Percentiles rank a stretch among this genome's conserved stretches.
Evolutionary conservation across 2,329 filamentous ascomycete species (phyloP).

Genomic region (Didymella pomorum): DNA sequence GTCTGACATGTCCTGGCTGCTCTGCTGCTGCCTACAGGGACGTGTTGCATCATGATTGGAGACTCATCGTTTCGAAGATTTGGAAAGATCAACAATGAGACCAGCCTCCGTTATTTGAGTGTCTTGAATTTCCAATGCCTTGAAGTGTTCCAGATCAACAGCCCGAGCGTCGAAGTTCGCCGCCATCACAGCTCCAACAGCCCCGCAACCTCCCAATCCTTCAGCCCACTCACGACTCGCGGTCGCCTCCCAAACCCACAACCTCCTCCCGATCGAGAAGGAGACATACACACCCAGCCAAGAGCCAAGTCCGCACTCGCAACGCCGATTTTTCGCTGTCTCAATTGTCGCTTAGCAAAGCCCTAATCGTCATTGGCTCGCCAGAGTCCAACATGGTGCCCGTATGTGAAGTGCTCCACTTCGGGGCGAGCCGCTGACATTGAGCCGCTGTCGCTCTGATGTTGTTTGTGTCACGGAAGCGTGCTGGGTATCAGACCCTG

Average conservation of each 20-base stretch:
- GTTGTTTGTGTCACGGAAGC: slow-evolving; percentile 16
- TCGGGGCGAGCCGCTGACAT: slow-evolving; percentile 13
- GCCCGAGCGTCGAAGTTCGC: background rate
- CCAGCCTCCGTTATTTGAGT: background rate
- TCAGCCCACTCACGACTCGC: background rate
- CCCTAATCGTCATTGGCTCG: slow-evolving; percentile 26
- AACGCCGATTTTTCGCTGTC: slow-evolving; percentile 4
- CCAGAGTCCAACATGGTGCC: slow-evolving; percentile 31
- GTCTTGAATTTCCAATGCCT: background rate
- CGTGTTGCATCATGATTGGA: background rate
- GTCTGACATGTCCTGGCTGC: background rate
- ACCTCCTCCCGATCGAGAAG: slow-evolving; percentile 2
- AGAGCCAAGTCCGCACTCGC: slow-evolving; percentile 18
- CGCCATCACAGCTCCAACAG: background rate
- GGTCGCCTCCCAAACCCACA: background rate
- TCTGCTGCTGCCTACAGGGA: background rate
- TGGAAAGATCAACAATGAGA: background rate
- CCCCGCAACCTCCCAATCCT: background rate
- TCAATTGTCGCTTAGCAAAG: slow-evolving; percentile 29
- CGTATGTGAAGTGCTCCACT: slow-evolving; percentile 13
- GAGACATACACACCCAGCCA: slow-evolving; percentile 6
- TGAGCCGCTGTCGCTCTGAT: background rate
- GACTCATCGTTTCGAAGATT: too few relatives aligned
- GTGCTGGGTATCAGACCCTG: slow-evolving; percentile 6
- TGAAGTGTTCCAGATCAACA: background rate